Evolutionary conservation across 441 rosid species (phyloP), one percentile per base, ranked within the genome.

Genomic region (Pelargonium citronellum): DNA sequence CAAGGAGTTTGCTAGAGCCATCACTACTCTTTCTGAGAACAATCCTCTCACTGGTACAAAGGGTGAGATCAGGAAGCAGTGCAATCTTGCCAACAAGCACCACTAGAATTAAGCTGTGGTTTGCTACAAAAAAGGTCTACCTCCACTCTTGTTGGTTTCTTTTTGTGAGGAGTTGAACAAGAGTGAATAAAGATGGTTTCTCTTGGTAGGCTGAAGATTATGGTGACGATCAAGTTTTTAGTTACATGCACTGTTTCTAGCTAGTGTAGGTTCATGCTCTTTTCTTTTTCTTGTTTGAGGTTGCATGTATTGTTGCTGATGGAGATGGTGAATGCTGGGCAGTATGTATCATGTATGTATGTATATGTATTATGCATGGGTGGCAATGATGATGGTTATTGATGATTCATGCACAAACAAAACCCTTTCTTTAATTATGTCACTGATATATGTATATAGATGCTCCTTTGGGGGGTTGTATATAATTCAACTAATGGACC

Each of bases 21-120:
- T 94, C 67, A 80, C 91, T 63, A 73, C 83, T 37, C 88, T 94
- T 41, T 90, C 97, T 3, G 97, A 94, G 87, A 94, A 91, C 84
- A 94, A 90, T 77, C 99, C 97, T 24, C 89, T 94, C 69, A 90
- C 96, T 9, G 97, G 95, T 2, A 74, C 79, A 30, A 77, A 91
- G 77, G 99, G 99, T 79, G 99, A 94, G 95, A 82, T 94, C 81
- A 85, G 97, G 79, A 87, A 87, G 82, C 89, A 87, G 51, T 94
- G 99, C 79, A 94, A 84, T 61, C 79, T 89, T 60, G 86, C 95
- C 66, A 94, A 91, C 89, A 94, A 87, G 92, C 87, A 27, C 78
- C 95, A 88, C 69, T 89, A 84, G 64, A 57, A 17, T 7, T 15
- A 77, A 62, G 58, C 62, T 30, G 58, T 22, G 47, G 10, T n/a